Conservation (phyloP, 1,284 basidiomycete genomes). For the Tremellales sp. region DNA sequence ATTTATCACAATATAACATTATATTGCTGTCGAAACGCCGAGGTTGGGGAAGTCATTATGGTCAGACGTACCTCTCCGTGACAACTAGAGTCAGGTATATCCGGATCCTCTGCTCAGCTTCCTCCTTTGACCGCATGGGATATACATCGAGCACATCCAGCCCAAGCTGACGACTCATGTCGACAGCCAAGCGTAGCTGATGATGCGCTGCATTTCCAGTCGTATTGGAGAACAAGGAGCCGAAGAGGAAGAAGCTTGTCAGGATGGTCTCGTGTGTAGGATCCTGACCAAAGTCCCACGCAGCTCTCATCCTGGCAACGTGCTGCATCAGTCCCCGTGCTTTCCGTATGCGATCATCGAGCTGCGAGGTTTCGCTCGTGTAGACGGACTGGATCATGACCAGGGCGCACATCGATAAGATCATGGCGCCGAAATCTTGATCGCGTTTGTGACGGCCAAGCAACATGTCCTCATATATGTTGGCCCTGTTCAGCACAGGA, state of each 20-base stretch:
- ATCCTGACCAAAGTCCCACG: conserved; percentile 24
- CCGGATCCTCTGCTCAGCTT: conserved; percentile 17
- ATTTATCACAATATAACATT: background rate
- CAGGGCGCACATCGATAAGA: conserved; percentile 25
- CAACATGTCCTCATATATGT: too few species aligned
- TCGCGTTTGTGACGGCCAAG: too few species aligned
- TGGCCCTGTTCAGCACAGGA: too few species aligned
- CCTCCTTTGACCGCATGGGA: conserved; percentile 5
- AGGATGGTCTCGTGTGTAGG: conserved; percentile 20
- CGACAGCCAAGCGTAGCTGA: conserved; percentile 22
- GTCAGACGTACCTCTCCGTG: conserved; percentile 24
- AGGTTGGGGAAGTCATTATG: background rate
- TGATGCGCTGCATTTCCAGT: conserved; percentile 20
- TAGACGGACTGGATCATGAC: conserved; percentile 28
- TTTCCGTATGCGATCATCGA: conserved; percentile 14
- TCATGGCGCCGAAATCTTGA: conserved; percentile 26
- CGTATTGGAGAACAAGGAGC: conserved; percentile 28
- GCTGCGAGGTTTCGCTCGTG: conserved; percentile 14
- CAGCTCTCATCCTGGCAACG: conserved; percentile 16
- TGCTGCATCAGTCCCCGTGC: conserved; percentile 29
- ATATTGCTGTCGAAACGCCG: background rate
- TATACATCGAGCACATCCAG: conserved; percentile 13
- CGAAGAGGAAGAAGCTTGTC: conserved; percentile 32
- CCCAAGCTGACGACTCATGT: conserved; percentile 22
- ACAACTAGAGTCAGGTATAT: conserved; percentile 31